phyloP scores from a whole-genome alignment of 495 filamentous ascomycete genomes.

The Podospora bellae-mahoneyi region DNA sequence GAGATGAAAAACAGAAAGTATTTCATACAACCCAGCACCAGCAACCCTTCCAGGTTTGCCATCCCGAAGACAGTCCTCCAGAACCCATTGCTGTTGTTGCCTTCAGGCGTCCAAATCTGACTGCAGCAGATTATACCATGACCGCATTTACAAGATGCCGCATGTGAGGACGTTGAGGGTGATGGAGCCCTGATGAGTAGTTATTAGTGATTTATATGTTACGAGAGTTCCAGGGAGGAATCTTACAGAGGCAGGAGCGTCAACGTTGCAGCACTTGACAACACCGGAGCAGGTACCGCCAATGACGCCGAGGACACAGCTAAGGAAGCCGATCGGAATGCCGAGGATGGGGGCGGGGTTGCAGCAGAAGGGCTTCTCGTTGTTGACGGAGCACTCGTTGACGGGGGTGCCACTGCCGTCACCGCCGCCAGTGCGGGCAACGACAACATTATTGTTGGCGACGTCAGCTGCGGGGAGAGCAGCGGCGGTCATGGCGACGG shows the following conservation, averaged over 20 bases:
- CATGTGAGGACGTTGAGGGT: background rate
- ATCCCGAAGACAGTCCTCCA: background rate
- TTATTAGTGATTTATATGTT: background rate
- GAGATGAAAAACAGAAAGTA: background rate
- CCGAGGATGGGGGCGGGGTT: background rate
- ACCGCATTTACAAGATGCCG: background rate
- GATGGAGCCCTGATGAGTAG: background rate
- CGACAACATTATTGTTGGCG: background rate
- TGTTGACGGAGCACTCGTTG: background rate
- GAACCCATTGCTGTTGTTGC: background rate
- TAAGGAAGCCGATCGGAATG: slow-evolving; percentile 5
- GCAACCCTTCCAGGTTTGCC: background rate
- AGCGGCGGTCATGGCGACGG: slow-evolving; percentile 18
- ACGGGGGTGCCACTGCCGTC: background rate
- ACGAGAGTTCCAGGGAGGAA: too few species aligned
- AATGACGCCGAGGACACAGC: slow-evolving; percentile 8
- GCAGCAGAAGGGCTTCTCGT: slow-evolving; percentile 21
- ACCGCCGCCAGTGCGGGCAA: slow-evolving; percentile 14
- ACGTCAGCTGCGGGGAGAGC: slow-evolving; percentile 12
- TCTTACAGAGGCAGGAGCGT: background rate
- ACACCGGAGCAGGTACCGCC: slow-evolving; percentile 8
- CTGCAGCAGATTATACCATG: background rate
- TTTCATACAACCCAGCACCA: background rate
- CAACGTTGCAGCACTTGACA: background rate
- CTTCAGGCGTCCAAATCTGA: background rate